Conservation (phyloP, 2,329 filamentous ascomycete genomes). For the Xylariomycetidae sp. region DNA sequence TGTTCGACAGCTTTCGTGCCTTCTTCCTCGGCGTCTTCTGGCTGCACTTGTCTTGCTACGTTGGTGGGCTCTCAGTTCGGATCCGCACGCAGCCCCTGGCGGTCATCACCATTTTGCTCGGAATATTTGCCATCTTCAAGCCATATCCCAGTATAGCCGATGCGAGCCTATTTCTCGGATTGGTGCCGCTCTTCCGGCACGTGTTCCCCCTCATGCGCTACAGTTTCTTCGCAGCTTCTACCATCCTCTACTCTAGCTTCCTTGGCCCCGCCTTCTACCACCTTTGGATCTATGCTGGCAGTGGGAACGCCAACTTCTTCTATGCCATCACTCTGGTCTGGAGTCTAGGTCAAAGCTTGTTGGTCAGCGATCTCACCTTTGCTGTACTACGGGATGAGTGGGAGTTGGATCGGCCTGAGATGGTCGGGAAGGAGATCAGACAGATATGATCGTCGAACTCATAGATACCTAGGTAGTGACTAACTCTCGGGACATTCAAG, state of each 20-base stretch:
- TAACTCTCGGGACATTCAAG: too few relatives aligned
- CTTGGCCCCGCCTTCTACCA: conserved; percentile 94
- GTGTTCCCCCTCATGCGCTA: conserved; percentile 91
- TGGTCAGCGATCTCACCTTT: conserved; percentile 84
- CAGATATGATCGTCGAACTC: too few relatives aligned
- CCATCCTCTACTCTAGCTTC: conserved; percentile 79
- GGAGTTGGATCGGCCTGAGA: conserved; percentile 86
- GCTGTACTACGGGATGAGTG: conserved; percentile 87
- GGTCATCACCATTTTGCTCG: conserved; percentile 75
- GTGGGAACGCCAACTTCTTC: conserved; percentile 98
- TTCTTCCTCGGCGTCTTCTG: conserved; percentile 99
- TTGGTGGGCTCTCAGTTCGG: conserved; percentile 77
- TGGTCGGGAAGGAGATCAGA: conserved; percentile 79
- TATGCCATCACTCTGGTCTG: conserved; percentile 99
- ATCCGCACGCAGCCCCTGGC: conserved; percentile 82
- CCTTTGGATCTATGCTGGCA: conserved; percentile 96
- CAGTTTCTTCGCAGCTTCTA: conserved; percentile 77
- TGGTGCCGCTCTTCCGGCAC: conserved; percentile 84
- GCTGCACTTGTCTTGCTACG: conserved; percentile 88
- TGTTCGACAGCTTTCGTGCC: conserved; percentile 95
- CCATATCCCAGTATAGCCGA: conserved; percentile 93
- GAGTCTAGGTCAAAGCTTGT: conserved; percentile 81
- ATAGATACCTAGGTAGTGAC: too few relatives aligned
- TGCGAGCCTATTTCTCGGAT: conserved; percentile 75
- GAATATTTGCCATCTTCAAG: conserved; percentile 92